phyloP scores from a whole-genome alignment of 371 early-diverging fungal species.

The Nematocida sp. region DNA sequence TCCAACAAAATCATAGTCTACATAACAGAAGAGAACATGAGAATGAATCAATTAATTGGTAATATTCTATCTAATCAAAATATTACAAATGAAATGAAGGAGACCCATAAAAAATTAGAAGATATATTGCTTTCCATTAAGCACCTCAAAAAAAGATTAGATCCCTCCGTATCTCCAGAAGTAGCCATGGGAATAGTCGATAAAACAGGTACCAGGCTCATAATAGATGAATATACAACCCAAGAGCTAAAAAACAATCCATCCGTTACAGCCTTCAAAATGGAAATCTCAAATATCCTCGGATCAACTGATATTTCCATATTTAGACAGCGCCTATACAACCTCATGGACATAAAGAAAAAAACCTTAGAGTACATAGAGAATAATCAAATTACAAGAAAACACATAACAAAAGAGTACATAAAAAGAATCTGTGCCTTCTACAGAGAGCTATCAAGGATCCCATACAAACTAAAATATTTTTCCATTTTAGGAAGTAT shows the following conservation, averaged over 20 bases:
- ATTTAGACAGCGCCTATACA: neutral
- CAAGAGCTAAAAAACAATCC: neutral
- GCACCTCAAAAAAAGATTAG: neutral
- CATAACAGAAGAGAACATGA: neutral
- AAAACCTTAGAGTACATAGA: neutral
- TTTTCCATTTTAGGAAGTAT: too few relatives aligned
- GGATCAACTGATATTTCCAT: neutral
- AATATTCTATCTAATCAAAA: neutral
- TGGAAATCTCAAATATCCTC: neutral
- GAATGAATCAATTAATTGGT: neutral
- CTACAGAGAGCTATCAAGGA: neutral
- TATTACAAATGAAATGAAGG: neutral
- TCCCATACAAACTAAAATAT: neutral
- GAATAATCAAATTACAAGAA: neutral
- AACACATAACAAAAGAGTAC: neutral
- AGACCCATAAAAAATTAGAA: neutral
- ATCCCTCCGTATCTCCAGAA: neutral
- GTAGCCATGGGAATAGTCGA: neutral
- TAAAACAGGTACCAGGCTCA: neutral
- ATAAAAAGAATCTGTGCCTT: neutral
- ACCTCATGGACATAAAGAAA: neutral
- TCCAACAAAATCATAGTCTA: neutral
- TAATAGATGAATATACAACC: neutral
- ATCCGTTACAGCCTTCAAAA: neutral
- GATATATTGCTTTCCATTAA: neutral